Conservation (phyloP, 1,284 basidiomycete genomes). For the Sporisorium exsertum region DNA sequence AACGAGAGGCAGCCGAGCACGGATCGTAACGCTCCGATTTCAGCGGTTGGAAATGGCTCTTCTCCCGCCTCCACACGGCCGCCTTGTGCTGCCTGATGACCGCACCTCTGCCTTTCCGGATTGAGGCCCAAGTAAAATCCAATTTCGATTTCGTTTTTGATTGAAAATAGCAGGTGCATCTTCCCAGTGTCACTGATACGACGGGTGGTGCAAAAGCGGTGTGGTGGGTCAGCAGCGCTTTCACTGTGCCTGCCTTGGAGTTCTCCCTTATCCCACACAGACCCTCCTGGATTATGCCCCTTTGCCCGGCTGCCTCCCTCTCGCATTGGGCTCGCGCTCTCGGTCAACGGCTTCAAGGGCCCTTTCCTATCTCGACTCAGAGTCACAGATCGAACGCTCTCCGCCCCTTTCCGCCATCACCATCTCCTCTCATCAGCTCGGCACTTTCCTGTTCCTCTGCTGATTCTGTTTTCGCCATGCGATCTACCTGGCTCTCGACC, state of each 20-base stretch:
- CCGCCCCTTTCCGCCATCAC: constrained; percentile 23
- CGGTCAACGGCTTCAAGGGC: not conserved
- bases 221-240: not conserved
- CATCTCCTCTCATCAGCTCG: constrained; percentile 1
- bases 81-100: constrained; percentile 29
- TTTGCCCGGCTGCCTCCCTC: not conserved
- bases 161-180: not conserved
- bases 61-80: constrained; percentile 22
- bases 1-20: constrained; percentile 19
- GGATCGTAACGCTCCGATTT: constrained; percentile 27
- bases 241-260: too few species aligned
- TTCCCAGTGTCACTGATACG: not conserved
- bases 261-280: not conserved
- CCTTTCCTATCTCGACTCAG: not conserved
- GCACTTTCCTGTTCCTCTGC: not conserved
- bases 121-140: constrained; percentile 9
- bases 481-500: constrained; percentile 60
- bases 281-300: not conserved
- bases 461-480: constrained; percentile 37
- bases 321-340: not conserved
- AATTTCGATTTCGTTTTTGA: not conserved
- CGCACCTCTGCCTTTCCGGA: constrained; percentile 31
- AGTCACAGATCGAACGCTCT: constrained; percentile 31
- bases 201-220: not conserved
- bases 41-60: not conserved